Percentiles rank a stretch among this genome's conserved stretches.
phyloP scores from a whole-genome alignment of 768 basidiomycete species.

The Podaxis mareebaensis region DNA sequence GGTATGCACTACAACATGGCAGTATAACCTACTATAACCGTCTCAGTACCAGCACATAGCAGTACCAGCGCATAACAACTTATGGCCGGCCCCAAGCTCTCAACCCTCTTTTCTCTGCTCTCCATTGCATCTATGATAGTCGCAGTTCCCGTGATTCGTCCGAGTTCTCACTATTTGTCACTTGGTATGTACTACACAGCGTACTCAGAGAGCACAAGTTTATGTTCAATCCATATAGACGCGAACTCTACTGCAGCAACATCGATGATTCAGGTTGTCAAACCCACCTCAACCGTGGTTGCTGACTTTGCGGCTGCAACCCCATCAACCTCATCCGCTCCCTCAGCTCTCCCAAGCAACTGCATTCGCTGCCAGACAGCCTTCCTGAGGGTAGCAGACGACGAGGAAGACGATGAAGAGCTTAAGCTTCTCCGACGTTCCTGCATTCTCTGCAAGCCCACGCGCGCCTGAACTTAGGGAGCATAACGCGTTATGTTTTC shows the following conservation, averaged over 20 bases:
- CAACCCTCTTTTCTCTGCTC: neutral
- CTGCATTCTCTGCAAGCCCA: conserved; percentile 4
- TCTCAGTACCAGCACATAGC: neutral
- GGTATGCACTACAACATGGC: neutral
- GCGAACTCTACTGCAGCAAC: neutral
- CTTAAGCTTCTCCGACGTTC: conserved; percentile 7
- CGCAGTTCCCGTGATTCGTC: neutral
- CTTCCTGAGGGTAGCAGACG: conserved; percentile 5
- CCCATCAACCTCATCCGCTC: neutral
- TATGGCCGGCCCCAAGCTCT: neutral
- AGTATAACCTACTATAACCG: neutral
- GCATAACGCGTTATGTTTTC: neutral
- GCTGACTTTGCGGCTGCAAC: neutral
- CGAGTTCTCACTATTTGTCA: neutral
- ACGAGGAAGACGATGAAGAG: conserved; percentile 6
- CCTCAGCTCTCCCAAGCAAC: neutral
- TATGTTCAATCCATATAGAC: neutral
- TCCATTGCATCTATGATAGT: neutral
- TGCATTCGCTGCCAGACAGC: conserved; percentile 8
- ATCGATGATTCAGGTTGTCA: neutral
- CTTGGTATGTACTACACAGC: neutral
- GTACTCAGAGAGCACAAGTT: neutral
- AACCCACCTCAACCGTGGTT: neutral
- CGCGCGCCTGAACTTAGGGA: neutral
- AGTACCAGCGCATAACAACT: neutral